Base-by-base conservation (phyloP, 2,329 filamentous ascomycete species). In the Ilyonectria destructans region DNA sequence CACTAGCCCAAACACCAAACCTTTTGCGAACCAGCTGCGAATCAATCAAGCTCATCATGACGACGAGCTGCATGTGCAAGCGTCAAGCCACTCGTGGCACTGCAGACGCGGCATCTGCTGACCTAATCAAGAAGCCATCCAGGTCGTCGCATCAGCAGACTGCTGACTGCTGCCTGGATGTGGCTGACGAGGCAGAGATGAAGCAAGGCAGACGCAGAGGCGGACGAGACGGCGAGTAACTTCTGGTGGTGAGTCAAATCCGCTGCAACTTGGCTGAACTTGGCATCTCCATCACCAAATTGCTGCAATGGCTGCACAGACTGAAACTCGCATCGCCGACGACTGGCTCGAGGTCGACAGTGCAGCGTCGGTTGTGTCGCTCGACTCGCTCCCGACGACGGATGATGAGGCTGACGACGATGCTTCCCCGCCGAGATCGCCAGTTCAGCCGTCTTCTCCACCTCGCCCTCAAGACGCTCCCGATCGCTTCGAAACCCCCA, bases 321-420 rank as follows among this genome's bases (percentile, higher is more conserved):
- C 21, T n/a, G 55, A 51, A 9, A 61, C 71, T 4, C 58, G 21
- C 17, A 74, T 75, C 2, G 49, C 65, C 23, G 74, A 75, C 23
- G 74, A 75, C 59, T 75, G 74, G 74, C 57, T 68, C 2, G 72
- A 76, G 48, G 48, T 75, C 6, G 69, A 75, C 2, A 68, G 62
- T 21, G 65, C 64, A 6, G 58, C 67, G 1, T 75, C 74, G 1
- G 68, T 76, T 7, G 9, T 74, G 7, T 75, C 74, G 12, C 57
- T 74, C 6, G 37, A 40, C 37, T 40, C 37, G 12, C 37, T 40
- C 26, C 54, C 17, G 31, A 60, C 62, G 4, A 66, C 63, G 7
- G 59, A 65, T 26, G 60, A 64, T 33, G 60, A 67, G 7, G 51
- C 63, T 17, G 33, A 5, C 62, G 65, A 9, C 35, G 51, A 3